Conservation (phyloP, 2,329 filamentous ascomycete genomes). For the Ceratocystis cacaofunesta region DNA sequence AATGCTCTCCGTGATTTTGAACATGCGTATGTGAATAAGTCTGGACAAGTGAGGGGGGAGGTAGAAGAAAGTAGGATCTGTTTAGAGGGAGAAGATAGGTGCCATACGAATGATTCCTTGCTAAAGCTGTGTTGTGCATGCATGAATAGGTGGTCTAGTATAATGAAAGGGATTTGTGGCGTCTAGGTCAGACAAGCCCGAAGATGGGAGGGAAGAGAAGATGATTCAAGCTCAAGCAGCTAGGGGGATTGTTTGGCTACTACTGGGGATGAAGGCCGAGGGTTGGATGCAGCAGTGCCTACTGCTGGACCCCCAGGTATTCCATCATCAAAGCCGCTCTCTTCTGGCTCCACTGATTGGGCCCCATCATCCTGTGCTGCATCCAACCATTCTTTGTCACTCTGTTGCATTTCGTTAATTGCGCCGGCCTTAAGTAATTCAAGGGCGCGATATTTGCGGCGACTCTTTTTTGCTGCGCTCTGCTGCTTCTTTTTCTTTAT, state of each 20-base stretch:
- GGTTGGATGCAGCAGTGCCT: not conserved
- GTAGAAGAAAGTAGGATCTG: too few relatives aligned
- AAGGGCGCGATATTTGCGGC: constrained; percentile 58
- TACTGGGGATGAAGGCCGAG: not conserved
- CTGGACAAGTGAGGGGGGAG: too few relatives aligned
- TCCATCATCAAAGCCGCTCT: not conserved
- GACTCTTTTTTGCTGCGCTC: constrained; percentile 66
- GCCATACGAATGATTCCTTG: not conserved
- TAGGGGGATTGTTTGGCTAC: not conserved
- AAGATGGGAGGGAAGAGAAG: not conserved
- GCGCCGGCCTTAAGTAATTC: constrained; percentile 32
- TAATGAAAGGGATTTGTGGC: not conserved
- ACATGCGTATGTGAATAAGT: not conserved
- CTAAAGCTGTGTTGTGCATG: not conserved
- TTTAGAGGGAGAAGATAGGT: too few relatives aligned
- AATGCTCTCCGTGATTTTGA: too few relatives aligned
- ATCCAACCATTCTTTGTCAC: not conserved
- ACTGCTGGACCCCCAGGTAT: not conserved
- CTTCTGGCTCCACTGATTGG: not conserved
- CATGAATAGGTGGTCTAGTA: not conserved
- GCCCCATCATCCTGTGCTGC: not conserved
- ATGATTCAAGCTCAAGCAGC: not conserved
- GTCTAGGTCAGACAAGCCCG: not conserved
- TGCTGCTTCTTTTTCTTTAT: constrained; percentile 54
- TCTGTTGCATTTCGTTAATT: not conserved